Evolutionary conservation across 1,284 basidiomycete species (phyloP), one percentile per base, ranked within the genome.

Genomic region (Taiwanofungus camphoratus): DNA sequence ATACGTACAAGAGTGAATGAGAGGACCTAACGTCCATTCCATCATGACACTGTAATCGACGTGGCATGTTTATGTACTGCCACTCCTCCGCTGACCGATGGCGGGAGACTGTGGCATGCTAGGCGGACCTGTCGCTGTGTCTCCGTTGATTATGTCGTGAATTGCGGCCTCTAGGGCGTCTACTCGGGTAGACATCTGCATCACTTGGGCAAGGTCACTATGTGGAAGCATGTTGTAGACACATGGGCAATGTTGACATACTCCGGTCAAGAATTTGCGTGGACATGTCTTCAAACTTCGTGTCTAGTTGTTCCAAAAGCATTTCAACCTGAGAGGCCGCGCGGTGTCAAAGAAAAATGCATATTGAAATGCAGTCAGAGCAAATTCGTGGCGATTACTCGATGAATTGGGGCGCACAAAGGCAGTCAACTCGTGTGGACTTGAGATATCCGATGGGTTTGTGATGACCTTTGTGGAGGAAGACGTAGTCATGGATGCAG

Each of bases 221-320:
- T 13, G 26, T n/a, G n/a, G 26, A 29, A 29, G 9, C 36, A 30
- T 31, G n/a, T n/a, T n/a, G n/a, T 11, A 36, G 35, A 26, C 31
- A 16, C 6, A 33, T 33, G 31, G 18, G 18, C 11, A 33, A 33
- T 33, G 18, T n/a, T 27, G 40, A 70, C 83, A 52, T 58, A 90
- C 87, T 89, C 51, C 86, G 73, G 44, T 89, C 85, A 39, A 90
- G 71, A 50, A 90, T 85, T 60, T 88, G 83, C 13, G 67, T 68
- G 31, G 87, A 89, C 87, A 89, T 90, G 42, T 87, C 82, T 52
- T 90, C 86, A 56, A 90, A 90, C 52, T 87, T 87, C 32, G 73
- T 51, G 53, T 90, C 87, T 16, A 90, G 69, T 54, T 88, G 81
- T 55, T 86, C 85, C 7, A 90, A 64, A 24, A 90, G 64, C 7